Base-by-base conservation (phyloP, 768 basidiomycete species). In the Cubamyces lactineus region DNA sequence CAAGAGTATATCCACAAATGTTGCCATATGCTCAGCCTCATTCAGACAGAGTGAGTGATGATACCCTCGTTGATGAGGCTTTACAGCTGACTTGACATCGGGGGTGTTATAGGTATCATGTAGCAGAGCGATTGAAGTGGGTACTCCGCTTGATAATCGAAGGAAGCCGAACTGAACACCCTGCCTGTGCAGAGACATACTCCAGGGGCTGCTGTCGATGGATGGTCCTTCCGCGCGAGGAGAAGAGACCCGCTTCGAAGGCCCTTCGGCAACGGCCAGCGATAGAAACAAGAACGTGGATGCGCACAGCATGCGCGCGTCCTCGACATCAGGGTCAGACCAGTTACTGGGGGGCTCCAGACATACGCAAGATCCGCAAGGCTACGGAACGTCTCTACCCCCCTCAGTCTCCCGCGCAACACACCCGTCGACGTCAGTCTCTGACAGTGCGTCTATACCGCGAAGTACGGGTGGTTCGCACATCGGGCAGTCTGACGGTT, bases 1-100 rank as follows among this genome's bases (percentile, higher is more conserved):
- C 69, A 79, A 59, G 67, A 66, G 24, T 80, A 81, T 60, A 76
- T 82, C 26, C 69, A 76, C 58, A 74, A 73, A 52, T 79, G 79
- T 61, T 74, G 81, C 58, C 41, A 63, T 3, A 67, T 69, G 61
- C 57, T 70, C 13, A 38, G 62, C n/a, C n/a, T 45, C 3, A 24
- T 63, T 16, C 58, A 63, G 28, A 15, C 24, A 34, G 51, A 66
- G 67, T 54, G 15, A 46, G 60, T 49, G 8, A 23, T 9, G 1
- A 26, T 19, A 45, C 28, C 30, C 23, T 11, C 23, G 15, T 2
- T 17, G 28, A 28, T 28, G 3, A 28, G 28, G 28, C 28, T 1
- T 48, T 7, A 13, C 3, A 2, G 7, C 2, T 0, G 30, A 5
- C 7, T 34, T 21, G 24, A 42, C 46, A n/a, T 21, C 19, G 4